These are phyloP conservation scores for Herpetospermum pedunculosum DNA, from an alignment of 306 rosid genomes.

Conservation along the genomic window DNA sequence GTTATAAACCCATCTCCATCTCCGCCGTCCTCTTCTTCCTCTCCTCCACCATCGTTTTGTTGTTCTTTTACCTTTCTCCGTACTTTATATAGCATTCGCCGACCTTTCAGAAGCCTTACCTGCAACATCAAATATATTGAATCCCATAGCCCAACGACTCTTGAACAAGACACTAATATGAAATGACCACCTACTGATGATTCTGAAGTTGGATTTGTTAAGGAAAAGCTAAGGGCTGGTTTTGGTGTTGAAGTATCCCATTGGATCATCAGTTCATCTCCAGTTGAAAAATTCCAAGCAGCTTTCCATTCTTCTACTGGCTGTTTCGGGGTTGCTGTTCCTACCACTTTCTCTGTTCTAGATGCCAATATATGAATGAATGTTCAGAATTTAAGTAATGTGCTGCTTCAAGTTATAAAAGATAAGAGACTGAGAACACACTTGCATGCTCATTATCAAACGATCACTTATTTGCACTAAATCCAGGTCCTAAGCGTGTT, in stretches of 20 bases:
- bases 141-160: neutral
- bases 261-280: constrained; percentile 54
- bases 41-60: constrained; percentile 18
- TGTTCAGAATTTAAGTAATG: constrained; percentile 14
- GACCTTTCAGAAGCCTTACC: constrained; percentile 71
- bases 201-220: constrained; percentile 40
- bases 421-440: neutral
- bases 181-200: constrained; percentile 35
- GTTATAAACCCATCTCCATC: constrained; percentile 61
- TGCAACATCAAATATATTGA: constrained; percentile 15
- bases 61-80: constrained; percentile 17
- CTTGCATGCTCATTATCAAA: neutral
- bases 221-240: constrained; percentile 42
- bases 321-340: constrained; percentile 79
- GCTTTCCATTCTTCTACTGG: constrained; percentile 51
- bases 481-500: too few species aligned
- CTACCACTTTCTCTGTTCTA: constrained; percentile 87
- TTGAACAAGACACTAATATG: neutral
- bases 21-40: constrained; percentile 22
- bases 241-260: constrained; percentile 48
- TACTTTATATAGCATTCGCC: constrained; percentile 51
- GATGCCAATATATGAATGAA: constrained; percentile 29
- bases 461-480: neutral
- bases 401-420: neutral
- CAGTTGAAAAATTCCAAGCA: constrained; percentile 68